Evolutionary conservation across 306 rosid species (phyloP), one percentile per base, ranked within the genome.

Genomic region (Mucuna pruriens): DNA sequence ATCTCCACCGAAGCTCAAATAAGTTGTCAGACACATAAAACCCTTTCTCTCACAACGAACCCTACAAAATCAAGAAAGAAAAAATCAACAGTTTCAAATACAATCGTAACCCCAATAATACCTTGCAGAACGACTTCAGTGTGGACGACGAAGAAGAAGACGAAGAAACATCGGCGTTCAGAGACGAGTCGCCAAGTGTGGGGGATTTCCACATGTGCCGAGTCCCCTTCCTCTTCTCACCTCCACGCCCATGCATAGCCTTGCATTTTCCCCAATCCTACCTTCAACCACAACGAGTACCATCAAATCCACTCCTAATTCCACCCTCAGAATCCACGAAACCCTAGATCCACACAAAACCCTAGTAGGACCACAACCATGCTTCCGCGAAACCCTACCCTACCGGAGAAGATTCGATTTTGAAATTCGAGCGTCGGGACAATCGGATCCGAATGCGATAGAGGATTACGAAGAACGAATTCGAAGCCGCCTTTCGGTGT

Each of bases 241-340:
- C 82, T 81, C 82, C 72, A 74, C 80, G 61, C 86, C 90, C 92
- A 87, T 85, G 94, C 92, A 90, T 88, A 90, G 88, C 94, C 92
- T 89, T 46, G 91, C 92, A 88, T 90, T 89, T 89, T 89, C 92
- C 90, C 89, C 84, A 76, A n/a, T n/a, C n/a, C n/a, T n/a, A n/a
- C n/a, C n/a, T n/a, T n/a, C n/a, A n/a, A n/a, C n/a, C n/a, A n/a
- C n/a, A n/a, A 82, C 83, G 58, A 71, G 63, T 34, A 90, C 75
- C 89, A 81, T 86, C 88, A 89, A 89, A 63, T 75, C 80, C 85
- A 70, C 34, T 51, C 83, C 77, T 70, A 58, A 79, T 57, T 79
- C 78, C 61, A 20, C 33, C 72, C 79, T 62, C 81, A 82, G 86
- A 85, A 85, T 82, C 82, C 75, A 31, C 10, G 42, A 86, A 83